Conservation (phyloP, 169 alveolate species). For the Plasmodium berghei region DNA sequence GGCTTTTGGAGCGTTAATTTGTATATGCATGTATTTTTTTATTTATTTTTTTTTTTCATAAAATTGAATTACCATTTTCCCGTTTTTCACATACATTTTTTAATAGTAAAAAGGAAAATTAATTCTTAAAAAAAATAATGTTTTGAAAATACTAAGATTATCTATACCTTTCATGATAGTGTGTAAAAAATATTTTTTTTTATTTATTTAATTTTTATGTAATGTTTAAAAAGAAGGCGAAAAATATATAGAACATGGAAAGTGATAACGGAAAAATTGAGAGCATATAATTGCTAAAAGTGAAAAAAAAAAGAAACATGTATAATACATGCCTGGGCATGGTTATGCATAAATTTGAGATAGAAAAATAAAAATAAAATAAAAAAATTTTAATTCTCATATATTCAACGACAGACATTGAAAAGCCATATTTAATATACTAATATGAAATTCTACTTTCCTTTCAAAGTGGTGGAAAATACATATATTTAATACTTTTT, state of each 20-base stretch:
- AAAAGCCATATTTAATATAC: too few species aligned
- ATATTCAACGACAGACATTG: too few species aligned
- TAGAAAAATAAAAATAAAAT: too few species aligned
- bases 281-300: neutral
- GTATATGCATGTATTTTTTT: neutral
- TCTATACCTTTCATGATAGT: neutral
- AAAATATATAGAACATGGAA: neutral
- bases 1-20: neutral
- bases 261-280: slow-evolving; percentile 3
- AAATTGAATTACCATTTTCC: too few species aligned
- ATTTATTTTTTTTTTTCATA: neutral
- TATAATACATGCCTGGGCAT: neutral
- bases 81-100: too few species aligned
- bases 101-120: too few species aligned
- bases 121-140: too few species aligned
- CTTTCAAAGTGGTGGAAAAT: too few species aligned
- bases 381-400: too few species aligned
- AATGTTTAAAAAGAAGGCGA: neutral
- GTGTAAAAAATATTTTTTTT: neutral
- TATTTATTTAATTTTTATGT: slow-evolving; percentile 5
- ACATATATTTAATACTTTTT: too few species aligned
- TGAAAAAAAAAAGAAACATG: neutral
- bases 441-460: too few species aligned
- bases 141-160: neutral
- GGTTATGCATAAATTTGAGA: neutral